These are phyloP conservation scores for Aspergillus diversus DNA, from an alignment of 495 filamentous ascomycete genomes.

Conservation along the genomic window DNA sequence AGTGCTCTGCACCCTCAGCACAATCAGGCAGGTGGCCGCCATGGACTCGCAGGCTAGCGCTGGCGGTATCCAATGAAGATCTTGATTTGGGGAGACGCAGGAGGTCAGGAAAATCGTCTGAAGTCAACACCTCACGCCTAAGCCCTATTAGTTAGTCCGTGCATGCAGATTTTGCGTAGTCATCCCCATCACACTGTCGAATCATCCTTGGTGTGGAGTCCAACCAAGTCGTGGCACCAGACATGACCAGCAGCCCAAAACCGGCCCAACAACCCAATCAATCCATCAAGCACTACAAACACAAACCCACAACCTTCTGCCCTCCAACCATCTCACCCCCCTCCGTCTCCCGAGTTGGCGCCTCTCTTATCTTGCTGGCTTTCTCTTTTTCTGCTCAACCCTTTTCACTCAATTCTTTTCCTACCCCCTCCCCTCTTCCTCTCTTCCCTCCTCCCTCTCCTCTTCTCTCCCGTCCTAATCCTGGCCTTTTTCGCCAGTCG, in stretches of 20 bases:
- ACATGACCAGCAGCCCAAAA: constrained; percentile 38
- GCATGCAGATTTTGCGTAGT: constrained; percentile 32
- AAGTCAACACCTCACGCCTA: constrained; percentile 24
- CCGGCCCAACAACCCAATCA: constrained; percentile 48
- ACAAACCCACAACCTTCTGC: constrained; percentile 21
- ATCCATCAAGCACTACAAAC: constrained; percentile 19
- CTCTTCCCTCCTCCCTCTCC: constrained; percentile 17
- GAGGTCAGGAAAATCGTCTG: constrained; percentile 21
- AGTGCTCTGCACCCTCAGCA: not conserved
- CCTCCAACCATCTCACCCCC: constrained; percentile 28
- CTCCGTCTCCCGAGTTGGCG: constrained; percentile 25
- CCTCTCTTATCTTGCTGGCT: constrained; percentile 22
- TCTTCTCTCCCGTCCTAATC: constrained; percentile 27
- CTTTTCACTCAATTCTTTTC: constrained; percentile 12
- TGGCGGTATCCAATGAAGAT: not conserved
- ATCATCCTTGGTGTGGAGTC: constrained; percentile 31
- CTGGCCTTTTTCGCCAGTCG: constrained; percentile 34
- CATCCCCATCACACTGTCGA: constrained; percentile 17
- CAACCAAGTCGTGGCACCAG: constrained; percentile 49
- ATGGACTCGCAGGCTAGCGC: not conserved
- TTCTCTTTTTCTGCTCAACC: constrained; percentile 18
- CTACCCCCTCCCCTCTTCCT: constrained; percentile 8
- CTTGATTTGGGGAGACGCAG: not conserved
- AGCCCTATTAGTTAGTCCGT: constrained; percentile 43
- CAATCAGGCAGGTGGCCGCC: constrained; percentile 9